Evolutionary conservation across 2,329 filamentous ascomycete species (phyloP).

Genomic region (Leptodontidium sp.): DNA sequence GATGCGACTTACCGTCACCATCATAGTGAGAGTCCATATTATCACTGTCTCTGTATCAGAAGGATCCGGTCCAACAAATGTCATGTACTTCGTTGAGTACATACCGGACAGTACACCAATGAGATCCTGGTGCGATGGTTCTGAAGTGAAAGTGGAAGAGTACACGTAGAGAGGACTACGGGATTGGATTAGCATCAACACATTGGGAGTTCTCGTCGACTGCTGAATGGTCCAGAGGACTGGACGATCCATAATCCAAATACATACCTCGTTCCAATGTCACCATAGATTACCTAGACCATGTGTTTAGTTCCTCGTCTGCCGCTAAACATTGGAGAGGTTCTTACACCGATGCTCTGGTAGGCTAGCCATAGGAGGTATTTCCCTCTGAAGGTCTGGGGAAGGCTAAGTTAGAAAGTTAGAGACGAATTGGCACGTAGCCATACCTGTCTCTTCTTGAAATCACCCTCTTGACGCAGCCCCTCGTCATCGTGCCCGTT

Average conservation of each 20-base stretch:
- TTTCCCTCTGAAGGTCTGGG: slow-evolving; percentile 36
- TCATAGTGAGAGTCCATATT: slow-evolving; percentile 72
- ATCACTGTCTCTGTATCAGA: slow-evolving; percentile 53
- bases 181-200: background rate
- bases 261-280: slow-evolving; percentile 61
- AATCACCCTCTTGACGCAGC: slow-evolving; percentile 30
- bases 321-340: background rate
- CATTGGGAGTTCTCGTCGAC: no score
- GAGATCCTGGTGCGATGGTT: slow-evolving; percentile 63
- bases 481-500: slow-evolving; percentile 30
- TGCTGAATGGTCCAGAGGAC: background rate
- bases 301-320: background rate
- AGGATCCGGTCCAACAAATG: background rate
- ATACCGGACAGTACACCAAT: slow-evolving; percentile 65
- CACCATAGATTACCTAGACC: slow-evolving; percentile 65
- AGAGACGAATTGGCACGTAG: background rate
- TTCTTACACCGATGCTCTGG: slow-evolving; percentile 62
- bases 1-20: slow-evolving; percentile 57
- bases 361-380: slow-evolving; percentile 59
- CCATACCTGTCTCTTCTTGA: slow-evolving; percentile 38
- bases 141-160: slow-evolving; percentile 66
- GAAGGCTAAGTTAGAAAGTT: background rate
- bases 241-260: background rate
- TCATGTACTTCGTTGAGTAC: background rate
- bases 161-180: slow-evolving; percentile 71